Percentiles rank a stretch among this genome's conserved stretches.
phyloP scores from a whole-genome alignment of 2,329 filamentous ascomycete species.

The Onygenales sp. region DNA sequence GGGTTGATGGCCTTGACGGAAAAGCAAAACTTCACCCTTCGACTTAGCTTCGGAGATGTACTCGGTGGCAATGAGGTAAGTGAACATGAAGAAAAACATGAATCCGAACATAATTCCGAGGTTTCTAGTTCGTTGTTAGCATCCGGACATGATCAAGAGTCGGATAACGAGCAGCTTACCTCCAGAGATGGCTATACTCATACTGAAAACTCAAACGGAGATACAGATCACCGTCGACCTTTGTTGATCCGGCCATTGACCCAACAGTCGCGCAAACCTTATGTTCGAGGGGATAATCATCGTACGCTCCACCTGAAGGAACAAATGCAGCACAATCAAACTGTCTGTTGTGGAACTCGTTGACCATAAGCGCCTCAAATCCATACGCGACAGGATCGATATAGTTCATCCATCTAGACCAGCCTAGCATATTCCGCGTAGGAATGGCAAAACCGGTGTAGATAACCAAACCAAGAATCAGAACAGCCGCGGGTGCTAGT shows the following conservation, averaged over 20 bases:
- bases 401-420: slow-evolving; percentile 77
- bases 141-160: neutral
- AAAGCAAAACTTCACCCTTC: slow-evolving; percentile 67
- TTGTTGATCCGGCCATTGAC: slow-evolving; percentile 41
- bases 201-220: slow-evolving; percentile 49
- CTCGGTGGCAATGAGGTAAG: slow-evolving; percentile 57
- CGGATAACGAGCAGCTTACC: slow-evolving; percentile 7
- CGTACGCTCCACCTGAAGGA: slow-evolving; percentile 32
- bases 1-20: slow-evolving; percentile 58
- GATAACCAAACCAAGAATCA: slow-evolving; percentile 38
- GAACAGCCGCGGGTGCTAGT: slow-evolving; percentile 45
- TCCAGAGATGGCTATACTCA: slow-evolving; percentile 51
- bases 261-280: slow-evolving; percentile 52
- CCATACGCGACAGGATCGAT: slow-evolving; percentile 69
- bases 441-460: slow-evolving; percentile 41
- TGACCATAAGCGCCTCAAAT: slow-evolving; percentile 72
- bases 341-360: slow-evolving; percentile 62
- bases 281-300: slow-evolving; percentile 21
- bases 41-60: slow-evolving; percentile 56
- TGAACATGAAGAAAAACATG: slow-evolving; percentile 48
- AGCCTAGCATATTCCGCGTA: slow-evolving; percentile 60
- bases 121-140: slow-evolving; percentile 38
- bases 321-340: slow-evolving; percentile 44
- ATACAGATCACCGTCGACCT: slow-evolving; percentile 53
- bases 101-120: slow-evolving; percentile 60